These are phyloP conservation scores for Dendrocalamus latiflorus DNA, from an alignment of 202 grass and related monocot genomes.

Conservation along the genomic window DNA sequence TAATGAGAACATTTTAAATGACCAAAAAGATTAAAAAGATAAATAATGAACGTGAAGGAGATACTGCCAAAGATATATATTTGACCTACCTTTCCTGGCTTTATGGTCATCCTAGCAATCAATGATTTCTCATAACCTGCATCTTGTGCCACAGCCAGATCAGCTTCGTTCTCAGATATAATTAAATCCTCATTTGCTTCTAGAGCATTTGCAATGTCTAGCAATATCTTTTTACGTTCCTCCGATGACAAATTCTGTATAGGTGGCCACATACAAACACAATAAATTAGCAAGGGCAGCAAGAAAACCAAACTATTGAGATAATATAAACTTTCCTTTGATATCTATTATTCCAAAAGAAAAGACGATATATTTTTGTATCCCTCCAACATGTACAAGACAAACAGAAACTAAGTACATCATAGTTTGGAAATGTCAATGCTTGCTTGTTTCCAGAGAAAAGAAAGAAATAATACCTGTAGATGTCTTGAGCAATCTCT, in stretches of 20 bases:
- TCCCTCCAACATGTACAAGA: not conserved
- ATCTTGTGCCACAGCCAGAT: slow-evolving; percentile 56
- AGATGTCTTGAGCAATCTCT: slow-evolving; percentile 78
- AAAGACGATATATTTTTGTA: not conserved
- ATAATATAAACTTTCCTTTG: not conserved
- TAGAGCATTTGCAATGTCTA: slow-evolving; percentile 85
- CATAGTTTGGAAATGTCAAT: not conserved
- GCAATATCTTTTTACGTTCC: slow-evolving; percentile 86
- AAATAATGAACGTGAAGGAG: not conserved
- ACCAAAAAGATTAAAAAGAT: not conserved
- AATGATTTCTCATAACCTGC: slow-evolving; percentile 81
- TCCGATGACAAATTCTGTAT: slow-evolving; percentile 78
- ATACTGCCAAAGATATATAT: not conserved
- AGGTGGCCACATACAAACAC: slow-evolving; percentile 1
- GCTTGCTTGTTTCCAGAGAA: not conserved
- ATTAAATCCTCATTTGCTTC: slow-evolving; percentile 80
- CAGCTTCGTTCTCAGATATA: slow-evolving; percentile 73
- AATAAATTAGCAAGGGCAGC: not conserved
- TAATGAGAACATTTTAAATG: not conserved
- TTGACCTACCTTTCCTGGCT: slow-evolving; percentile 67
- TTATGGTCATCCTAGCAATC: slow-evolving; percentile 83
- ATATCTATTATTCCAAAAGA: not conserved
- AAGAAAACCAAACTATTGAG: not conserved
- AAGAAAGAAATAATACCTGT: slow-evolving; percentile 44
- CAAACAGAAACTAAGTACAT: not conserved